Base-by-base conservation (phyloP, 768 basidiomycete genomes). In the Leucosporidium creatinivorum region DNA sequence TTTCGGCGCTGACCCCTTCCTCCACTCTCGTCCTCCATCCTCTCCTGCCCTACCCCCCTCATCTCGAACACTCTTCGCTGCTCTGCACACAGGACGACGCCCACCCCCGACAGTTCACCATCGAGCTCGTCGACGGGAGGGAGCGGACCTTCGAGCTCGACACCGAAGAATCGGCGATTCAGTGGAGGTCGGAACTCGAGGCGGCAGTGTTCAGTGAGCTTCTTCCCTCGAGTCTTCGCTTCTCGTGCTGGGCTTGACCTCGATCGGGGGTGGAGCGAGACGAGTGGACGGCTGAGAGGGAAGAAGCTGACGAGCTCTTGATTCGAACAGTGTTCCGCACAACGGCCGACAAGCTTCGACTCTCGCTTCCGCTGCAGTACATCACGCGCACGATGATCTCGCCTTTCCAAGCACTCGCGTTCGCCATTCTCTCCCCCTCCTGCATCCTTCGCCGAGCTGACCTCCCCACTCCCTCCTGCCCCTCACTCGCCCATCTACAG, bases 301-400 rank as follows among this genome's bases (percentile, higher is more conserved):
- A 44, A 44, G 39, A 19, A 18, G n/a, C 44, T 59, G 26, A 59
- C 56, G 10, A 1, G 12, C 30, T 36, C 3, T 33, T 33, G n/a
- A n/a, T 33, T 33, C 10, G 33, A 33, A 7, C 44, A 59, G 58
- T 44, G 21, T 61, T 61, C 49, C 60, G 60, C 30, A 33, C 48
- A 1, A 61, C 60, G 21, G 60, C 60, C 19, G 60, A 61, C 49
- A 61, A 61, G 13, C 60, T 61, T 30, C 48, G 60, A 10, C 48
- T 61, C 49, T 50, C 60, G 12, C 60, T 61, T 49, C 60, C 60
- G 4, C 31, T 61, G 30, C 48, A 51, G 12, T 31, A 30, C 28
- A 31, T 61, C 49, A 30, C 19, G 8, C n/a, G 31, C 28, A 51
- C 30, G 25, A n/a, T 36, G 5, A 61, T 23, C 19, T 44, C 39